Evolutionary conservation across 2,329 filamentous ascomycete species (phyloP).

Genomic region (Monosporascus sp.): DNA sequence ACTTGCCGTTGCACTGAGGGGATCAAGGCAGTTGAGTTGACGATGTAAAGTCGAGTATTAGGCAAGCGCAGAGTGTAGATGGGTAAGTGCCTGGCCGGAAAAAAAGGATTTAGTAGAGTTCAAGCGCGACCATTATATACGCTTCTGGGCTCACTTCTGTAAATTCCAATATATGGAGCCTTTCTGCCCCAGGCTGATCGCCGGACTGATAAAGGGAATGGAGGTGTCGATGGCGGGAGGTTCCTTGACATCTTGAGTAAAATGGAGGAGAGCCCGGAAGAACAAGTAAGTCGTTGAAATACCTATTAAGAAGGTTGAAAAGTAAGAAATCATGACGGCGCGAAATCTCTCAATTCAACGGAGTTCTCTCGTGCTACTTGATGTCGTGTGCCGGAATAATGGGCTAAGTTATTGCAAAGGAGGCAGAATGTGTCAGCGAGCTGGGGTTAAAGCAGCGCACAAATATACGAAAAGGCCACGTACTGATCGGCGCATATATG

Average conservation of each 20-base stretch:
- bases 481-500: too few species aligned
- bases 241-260: conserved; percentile 8
- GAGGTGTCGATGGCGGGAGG: conserved; percentile 3
- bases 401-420: too few species aligned
- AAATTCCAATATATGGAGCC: background rate
- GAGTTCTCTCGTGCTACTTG: too few species aligned
- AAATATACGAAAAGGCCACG: too few species aligned
- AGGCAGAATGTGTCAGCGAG: too few species aligned
- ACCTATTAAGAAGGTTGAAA: background rate
- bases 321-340: too few species aligned
- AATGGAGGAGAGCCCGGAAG: conserved; percentile 1
- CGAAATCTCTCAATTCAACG: too few species aligned
- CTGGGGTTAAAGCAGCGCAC: too few species aligned
- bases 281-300: conserved; percentile 5
- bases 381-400: too few species aligned
- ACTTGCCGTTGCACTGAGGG: conserved; percentile 8
- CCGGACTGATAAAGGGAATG: conserved; percentile 9
- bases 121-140: too few species aligned
- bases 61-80: conserved; percentile 12
- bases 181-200: background rate
- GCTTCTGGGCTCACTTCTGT: too few species aligned
- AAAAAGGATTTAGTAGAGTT: too few species aligned
- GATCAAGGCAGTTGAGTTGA: conserved; percentile 8
- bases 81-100: conserved; percentile 5
- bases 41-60: conserved; percentile 8